Evolutionary conservation across 2,329 filamentous ascomycete genomes (phyloP).

Genomic region (Elsinoe perseae): DNA sequence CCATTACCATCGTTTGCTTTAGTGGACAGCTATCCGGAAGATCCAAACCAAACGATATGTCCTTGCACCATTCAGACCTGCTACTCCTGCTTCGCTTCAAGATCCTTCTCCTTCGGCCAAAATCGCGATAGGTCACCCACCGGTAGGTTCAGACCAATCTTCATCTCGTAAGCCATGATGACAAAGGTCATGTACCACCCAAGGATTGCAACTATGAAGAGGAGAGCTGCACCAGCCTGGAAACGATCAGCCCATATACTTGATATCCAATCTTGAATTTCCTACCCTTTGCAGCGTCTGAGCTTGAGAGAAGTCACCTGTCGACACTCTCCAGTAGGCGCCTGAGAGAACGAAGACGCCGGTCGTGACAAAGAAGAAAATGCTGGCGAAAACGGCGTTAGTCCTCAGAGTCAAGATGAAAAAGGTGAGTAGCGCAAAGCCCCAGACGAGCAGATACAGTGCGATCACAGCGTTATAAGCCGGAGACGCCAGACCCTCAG

Average conservation of each 20-base stretch:
- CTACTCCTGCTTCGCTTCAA: conserved; percentile 8
- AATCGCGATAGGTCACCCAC: conserved; percentile 46
- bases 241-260: not conserved
- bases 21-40: too few species aligned
- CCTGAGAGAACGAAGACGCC: conserved; percentile 41
- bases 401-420: conserved; percentile 46
- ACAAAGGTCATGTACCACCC: conserved; percentile 50
- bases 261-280: not conserved
- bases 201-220: conserved; percentile 41
- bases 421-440: conserved; percentile 46
- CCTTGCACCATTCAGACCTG: too few species aligned
- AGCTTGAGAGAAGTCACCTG: conserved; percentile 38
- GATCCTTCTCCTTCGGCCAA: conserved; percentile 30
- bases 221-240: conserved; percentile 32
- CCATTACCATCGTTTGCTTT: too few species aligned
- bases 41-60: too few species aligned
- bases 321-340: conserved; percentile 44
- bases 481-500: conserved; percentile 36
- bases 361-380: conserved; percentile 42
- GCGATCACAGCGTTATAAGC: conserved; percentile 45
- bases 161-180: conserved; percentile 49
- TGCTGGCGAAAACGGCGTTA: conserved; percentile 43
- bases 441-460: conserved; percentile 47
- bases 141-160: conserved; percentile 42
- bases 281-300: conserved; percentile 40